Evolutionary conservation across 1,139 yeast species (phyloP), one percentile per base, ranked within the genome.

Genomic region (Kurtzmaniella quercitrusa): DNA sequence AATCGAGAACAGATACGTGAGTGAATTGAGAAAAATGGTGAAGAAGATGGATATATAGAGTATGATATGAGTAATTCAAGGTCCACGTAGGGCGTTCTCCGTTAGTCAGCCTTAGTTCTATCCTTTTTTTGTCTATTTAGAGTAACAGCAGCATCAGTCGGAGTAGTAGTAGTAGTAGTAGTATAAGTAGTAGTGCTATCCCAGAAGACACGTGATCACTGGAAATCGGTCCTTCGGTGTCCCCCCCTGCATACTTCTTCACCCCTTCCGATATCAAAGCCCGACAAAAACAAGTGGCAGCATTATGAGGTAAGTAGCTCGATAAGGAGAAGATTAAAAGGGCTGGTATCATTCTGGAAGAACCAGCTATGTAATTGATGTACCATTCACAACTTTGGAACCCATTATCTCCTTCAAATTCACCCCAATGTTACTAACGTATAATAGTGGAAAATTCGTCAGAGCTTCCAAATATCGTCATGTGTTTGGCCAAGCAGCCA

Each of bases 401-500:
- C n/a, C n/a, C n/a, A n/a, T n/a, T n/a, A n/a, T n/a, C n/a, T n/a
- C n/a, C 31, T 27, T 11, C 31, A 10, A 27, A 11, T 27, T 21
- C 23, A 21, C 4, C 23, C 23, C 23, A 10, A 10, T 12, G 25
- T 10, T 37, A 42, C 45, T 42, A 42, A 42, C 43, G 10, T 33
- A 39, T n/a, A 6, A 5, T 51, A 88, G 96, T 69, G 95, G 95
- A 39, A 84, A 87, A 63, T 89, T 90, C 62, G 98, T 93, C 38
- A 86, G 98, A 68, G 96, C 97, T 16, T 90, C 97, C 25, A 93
- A 93, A 62, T 93, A 83, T 61, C 88, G 98, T 62, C 98, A 93
- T 63, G 97, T 93, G 19, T 93, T 79, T 65, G 98, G 98, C 39
- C 97, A 91, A 65, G 79, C 94, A 15, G 76, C 88, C 56, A 93